Percentiles rank a stretch among this genome's conserved stretches.
Conservation (phyloP, 805 yeast species). For the Blastobotrys robertii region DNA sequence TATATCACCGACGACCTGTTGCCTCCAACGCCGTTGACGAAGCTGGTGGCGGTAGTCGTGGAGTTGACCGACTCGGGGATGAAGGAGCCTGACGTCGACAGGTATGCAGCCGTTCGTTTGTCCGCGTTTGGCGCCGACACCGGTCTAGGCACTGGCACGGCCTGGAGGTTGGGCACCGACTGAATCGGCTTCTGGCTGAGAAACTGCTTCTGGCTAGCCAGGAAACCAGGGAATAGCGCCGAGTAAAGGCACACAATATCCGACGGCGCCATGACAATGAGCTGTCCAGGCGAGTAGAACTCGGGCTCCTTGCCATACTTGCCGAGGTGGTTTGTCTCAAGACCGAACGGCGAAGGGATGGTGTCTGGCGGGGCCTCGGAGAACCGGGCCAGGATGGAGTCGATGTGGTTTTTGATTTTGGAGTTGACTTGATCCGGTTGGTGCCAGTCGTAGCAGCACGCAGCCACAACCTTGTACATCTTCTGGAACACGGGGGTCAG, state of each 20-base stretch:
- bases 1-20: too few relatives aligned
- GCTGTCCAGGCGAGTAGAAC: slow-evolving; percentile 12
- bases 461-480: slow-evolving; percentile 7
- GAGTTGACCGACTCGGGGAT: too few relatives aligned
- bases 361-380: slow-evolving; percentile 1
- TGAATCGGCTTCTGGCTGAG: too few relatives aligned
- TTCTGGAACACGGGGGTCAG: slow-evolving; percentile 13
- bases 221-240: slow-evolving; percentile 17
- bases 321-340: slow-evolving; percentile 4
- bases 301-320: slow-evolving; percentile 1
- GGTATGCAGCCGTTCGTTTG: too few relatives aligned
- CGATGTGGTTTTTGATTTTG: slow-evolving; percentile 6
- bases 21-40: neutral
- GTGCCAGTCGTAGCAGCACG: slow-evolving; percentile 6
- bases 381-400: slow-evolving; percentile 9
- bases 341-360: slow-evolving; percentile 1
- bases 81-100: too few relatives aligned
- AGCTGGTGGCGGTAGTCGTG: slow-evolving; percentile 2
- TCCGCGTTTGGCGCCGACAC: too few relatives aligned
- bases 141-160: too few relatives aligned
- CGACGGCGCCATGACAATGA: slow-evolving; percentile 23
- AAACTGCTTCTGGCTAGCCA: neutral
- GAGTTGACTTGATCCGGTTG: slow-evolving; percentile 3
- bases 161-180: too few relatives aligned
- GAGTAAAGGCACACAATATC: slow-evolving; percentile 23